Evolutionary conservation across 1,139 yeast species (phyloP).

Genomic region (Yamadazyma mexicana): DNA sequence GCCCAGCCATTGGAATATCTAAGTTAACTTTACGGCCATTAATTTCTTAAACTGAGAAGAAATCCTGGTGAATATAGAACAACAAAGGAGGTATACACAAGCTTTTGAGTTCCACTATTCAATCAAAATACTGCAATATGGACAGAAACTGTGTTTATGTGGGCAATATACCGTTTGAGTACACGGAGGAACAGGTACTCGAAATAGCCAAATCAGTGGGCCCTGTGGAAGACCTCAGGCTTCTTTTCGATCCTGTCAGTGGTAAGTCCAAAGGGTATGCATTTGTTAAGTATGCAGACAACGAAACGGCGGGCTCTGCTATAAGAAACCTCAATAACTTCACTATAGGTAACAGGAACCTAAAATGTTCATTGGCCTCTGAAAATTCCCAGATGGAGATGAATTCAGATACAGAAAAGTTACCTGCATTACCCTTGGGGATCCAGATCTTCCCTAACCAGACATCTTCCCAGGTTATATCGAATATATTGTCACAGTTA

Average conservation of each 20-base stretch:
- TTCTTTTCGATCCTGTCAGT: constrained; percentile 83
- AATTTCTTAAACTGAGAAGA: too few relatives aligned
- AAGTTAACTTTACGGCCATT: too few relatives aligned
- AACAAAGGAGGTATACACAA: too few relatives aligned
- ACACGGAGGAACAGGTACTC: constrained; percentile 86
- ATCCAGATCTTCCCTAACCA: constrained; percentile 53
- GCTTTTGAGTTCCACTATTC: too few relatives aligned
- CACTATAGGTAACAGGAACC: constrained; percentile 66
- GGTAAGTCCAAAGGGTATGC: constrained; percentile 94
- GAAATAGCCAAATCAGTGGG: constrained; percentile 82
- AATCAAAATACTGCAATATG: constrained; percentile 1
- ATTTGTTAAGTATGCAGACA: constrained; percentile 72
- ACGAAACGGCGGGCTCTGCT: constrained; percentile 87
- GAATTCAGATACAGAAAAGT: constrained; percentile 20
- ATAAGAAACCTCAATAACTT: constrained; percentile 84
- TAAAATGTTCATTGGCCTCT: constrained; percentile 72
- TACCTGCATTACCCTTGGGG: constrained; percentile 50
- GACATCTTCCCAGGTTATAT: constrained; percentile 61
- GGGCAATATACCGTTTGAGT: constrained; percentile 41
- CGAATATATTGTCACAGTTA: constrained; percentile 56
- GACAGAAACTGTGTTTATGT: constrained; percentile 30
- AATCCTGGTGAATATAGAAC: too few relatives aligned
- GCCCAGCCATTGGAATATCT: neutral
- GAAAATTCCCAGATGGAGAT: constrained; percentile 31
- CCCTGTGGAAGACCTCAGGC: constrained; percentile 74